phyloP scores from a whole-genome alignment of 371 early-diverging fungal species.

The Syncephalastrum contaminatum region DNA sequence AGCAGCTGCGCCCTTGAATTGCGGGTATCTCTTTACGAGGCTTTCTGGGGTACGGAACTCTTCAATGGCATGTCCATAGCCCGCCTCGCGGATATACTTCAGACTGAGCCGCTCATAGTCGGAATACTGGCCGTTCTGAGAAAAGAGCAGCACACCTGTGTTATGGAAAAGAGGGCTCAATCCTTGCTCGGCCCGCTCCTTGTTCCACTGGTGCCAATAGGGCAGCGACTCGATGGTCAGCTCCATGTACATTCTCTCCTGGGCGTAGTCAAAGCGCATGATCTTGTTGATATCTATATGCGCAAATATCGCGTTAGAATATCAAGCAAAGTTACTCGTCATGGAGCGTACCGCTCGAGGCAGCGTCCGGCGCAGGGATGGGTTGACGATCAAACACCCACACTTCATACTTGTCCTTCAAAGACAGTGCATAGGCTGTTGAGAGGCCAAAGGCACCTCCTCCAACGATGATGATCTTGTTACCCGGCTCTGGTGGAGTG shows the following conservation, averaged over 20 bases:
- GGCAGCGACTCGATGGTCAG: constrained; percentile 41
- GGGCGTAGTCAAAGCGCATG: constrained; percentile 50
- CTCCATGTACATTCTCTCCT: constrained; percentile 33
- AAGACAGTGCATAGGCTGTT: constrained; percentile 42
- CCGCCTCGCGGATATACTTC: constrained; percentile 34
- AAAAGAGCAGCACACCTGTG: constrained; percentile 42
- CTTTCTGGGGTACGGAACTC: constrained; percentile 21
- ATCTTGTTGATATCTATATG: constrained; percentile 51
- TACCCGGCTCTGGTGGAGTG: constrained; percentile 18
- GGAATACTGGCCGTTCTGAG: constrained; percentile 23
- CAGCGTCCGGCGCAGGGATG: constrained; percentile 48
- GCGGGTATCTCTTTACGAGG: constrained; percentile 31
- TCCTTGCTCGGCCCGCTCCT: constrained; percentile 29
- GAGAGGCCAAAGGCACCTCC: constrained; percentile 54
- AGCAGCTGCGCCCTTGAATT: constrained; percentile 28
- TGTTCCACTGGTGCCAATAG: constrained; percentile 55
- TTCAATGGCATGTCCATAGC: constrained; percentile 34
- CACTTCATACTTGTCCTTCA: constrained; percentile 28
- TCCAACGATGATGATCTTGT: constrained; percentile 54
- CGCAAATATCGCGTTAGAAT: too few relatives aligned
- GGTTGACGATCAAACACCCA: constrained; percentile 41
- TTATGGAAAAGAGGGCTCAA: constrained; percentile 35
- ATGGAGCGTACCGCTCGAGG: constrained; percentile 29
- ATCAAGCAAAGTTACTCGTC: too few relatives aligned
- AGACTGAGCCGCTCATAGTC: constrained; percentile 30